Evolutionary conservation across 129 eudicot genomes (phyloP), one percentile per base, ranked within the genome.

Genomic region (carrot (Daucus carota)): DNA sequence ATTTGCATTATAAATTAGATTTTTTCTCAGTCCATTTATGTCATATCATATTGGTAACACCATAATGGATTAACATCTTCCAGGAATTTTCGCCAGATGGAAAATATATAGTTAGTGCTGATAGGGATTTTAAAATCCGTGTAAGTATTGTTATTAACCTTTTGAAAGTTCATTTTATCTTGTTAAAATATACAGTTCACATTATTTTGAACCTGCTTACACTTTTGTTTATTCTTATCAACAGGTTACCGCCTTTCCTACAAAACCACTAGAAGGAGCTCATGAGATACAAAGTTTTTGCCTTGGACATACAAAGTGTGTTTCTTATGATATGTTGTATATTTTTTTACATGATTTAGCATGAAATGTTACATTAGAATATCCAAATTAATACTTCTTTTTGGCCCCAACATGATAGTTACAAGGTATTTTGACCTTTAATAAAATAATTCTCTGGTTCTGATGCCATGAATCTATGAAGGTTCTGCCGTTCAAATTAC

Each of bases 91-190:
- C 96, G 31, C 99, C 92, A 32, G 95, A 92, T 77, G 99, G 94
- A 34, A 68, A 77, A 65, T 92, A 84, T 82, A 87, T 95, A 79
- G 72, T 92, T 81, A 87, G 93, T 82, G 94, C 99, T 59, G 99
- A 95, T 67, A 92, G 99, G 68, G 99, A 95, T 86, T 95, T 87
- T 82, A 95, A 95, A 89, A 95, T 89, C 80, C 99, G 99, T 76
- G 99, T 95, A 90, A 83, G 36, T 38, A 28, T 14, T 42, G 75
- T 73, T 14, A 42, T 26, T 47, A 47, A 17, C 76, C 70, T 22
- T 41, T 32, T 4, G n/a, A 22, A 68, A 60, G 48, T 47, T 44
- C 60, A 4, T 73, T 32, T 33, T 34, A 34, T 24, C 31, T 76
- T 43, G 76, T 7, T 45, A 44, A 9, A 72, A 26, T 72, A 72